Conservation (phyloP, 176 grass and related monocot species). For the Raddia guianensis region DNA sequence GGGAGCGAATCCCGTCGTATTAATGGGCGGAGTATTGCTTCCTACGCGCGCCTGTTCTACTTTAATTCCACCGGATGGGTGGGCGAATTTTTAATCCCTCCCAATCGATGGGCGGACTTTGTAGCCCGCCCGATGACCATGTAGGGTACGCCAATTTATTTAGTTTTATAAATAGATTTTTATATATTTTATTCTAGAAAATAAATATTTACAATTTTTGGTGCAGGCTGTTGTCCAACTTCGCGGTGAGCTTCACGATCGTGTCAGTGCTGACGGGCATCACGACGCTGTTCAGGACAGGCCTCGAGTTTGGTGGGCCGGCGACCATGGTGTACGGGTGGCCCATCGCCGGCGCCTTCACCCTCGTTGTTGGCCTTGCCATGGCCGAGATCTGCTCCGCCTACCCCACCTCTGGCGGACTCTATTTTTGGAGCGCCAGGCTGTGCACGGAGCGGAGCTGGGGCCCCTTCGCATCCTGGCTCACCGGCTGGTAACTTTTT, state of each 20-base stretch:
- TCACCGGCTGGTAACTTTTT: constrained; percentile 69
- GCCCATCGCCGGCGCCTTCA: constrained; percentile 73
- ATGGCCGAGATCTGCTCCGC: constrained; percentile 97
- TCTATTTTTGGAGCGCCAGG: constrained; percentile 90
- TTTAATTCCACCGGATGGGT: too few species aligned
- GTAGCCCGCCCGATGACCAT: too few species aligned
- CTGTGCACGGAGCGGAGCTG: constrained; percentile 49
- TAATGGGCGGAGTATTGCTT: too few species aligned
- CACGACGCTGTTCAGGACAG: constrained; percentile 77
- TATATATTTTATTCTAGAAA: too few species aligned
- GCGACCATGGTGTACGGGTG: constrained; percentile 75
- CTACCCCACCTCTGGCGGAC: constrained; percentile 78
- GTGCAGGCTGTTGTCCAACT: constrained; percentile 68
- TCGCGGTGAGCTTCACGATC: constrained; percentile 77
- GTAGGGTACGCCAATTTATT: too few species aligned
- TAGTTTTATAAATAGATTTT: too few species aligned
- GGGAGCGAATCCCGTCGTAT: too few species aligned
- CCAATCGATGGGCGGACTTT: too few species aligned
- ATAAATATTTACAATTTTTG: too few species aligned
- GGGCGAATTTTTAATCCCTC: too few species aligned
- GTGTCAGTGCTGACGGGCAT: constrained; percentile 87
- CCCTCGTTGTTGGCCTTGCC: constrained; percentile 63
- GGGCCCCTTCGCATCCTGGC: constrained; percentile 84
- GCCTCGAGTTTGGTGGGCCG: constrained; percentile 75
- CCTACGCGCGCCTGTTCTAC: too few species aligned